phyloP scores from a whole-genome alignment of 2,329 filamentous ascomycete species.

The Diaporthe aspalathi region DNA sequence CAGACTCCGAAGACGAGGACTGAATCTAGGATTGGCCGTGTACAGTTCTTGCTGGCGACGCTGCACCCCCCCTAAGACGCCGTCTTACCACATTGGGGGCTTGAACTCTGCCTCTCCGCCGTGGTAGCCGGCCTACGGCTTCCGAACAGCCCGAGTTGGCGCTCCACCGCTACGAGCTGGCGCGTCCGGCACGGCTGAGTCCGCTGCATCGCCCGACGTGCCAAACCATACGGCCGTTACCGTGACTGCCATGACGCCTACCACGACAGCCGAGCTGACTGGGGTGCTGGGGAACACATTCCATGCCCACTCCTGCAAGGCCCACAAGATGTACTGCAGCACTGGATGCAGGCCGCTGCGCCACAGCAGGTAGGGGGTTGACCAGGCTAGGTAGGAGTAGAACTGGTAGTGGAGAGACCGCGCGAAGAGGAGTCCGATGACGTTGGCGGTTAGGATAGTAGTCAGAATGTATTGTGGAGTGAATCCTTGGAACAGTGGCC shows the following conservation, averaged over 20 bases:
- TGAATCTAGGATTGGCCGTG: conserved; percentile 12
- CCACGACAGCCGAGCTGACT: conserved; percentile 69
- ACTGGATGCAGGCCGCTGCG: conserved; percentile 75
- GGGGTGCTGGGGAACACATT: conserved; percentile 87
- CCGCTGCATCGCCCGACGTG: conserved; percentile 54
- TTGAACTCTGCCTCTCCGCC: conserved; percentile 34
- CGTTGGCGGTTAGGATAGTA: conserved; percentile 79
- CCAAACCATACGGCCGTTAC: conserved; percentile 73
- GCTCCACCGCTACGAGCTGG: not conserved
- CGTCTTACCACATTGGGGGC: conserved; percentile 2
- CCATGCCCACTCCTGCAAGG: conserved; percentile 90
- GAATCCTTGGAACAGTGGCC: conserved; percentile 47
- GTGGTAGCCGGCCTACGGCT: conserved; percentile 34
- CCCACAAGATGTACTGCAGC: conserved; percentile 77
- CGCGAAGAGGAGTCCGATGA: conserved; percentile 86
- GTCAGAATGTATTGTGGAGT: conserved; percentile 78
- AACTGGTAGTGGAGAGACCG: conserved; percentile 95
- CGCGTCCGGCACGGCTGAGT: not conserved
- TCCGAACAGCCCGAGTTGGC: not conserved
- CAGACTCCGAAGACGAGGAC: conserved; percentile 78
- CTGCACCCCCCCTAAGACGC: not conserved
- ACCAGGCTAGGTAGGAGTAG: conserved; percentile 91
- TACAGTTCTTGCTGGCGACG: not conserved
- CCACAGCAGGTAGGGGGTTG: conserved; percentile 89
- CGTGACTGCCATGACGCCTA: conserved; percentile 75